Percentiles rank a stretch among this genome's conserved stretches.
Evolutionary conservation across 176 grass and related monocot genomes (phyloP).

Genomic region (Saccharum spontaneum): DNA sequence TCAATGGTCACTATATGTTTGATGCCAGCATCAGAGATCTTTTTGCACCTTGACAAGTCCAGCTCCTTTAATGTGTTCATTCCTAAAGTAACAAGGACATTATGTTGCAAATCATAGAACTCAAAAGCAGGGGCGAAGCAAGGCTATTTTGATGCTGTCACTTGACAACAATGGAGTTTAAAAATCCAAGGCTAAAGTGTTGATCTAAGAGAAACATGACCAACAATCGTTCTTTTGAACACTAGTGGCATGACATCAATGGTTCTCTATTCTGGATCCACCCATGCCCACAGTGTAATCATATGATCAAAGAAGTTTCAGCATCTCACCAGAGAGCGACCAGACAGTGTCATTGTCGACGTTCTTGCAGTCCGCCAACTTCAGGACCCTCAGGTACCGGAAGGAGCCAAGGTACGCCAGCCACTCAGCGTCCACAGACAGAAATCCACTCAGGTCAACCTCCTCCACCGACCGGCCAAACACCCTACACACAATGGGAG

Average conservation of each 20-base stretch:
- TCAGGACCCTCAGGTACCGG: constrained; percentile 49
- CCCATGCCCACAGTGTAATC: background rate
- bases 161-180: background rate
- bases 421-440: constrained; percentile 67
- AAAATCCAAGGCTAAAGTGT: background rate
- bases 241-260: background rate
- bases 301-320: background rate
- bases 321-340: constrained; percentile 58
- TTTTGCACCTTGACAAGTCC: constrained; percentile 79
- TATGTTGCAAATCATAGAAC: background rate
- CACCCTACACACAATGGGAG: constrained; percentile 38
- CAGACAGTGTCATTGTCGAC: constrained; percentile 62
- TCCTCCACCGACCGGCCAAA: constrained; percentile 69
- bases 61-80: constrained; percentile 75
- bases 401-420: constrained; percentile 82
- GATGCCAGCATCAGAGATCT: constrained; percentile 70
- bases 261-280: background rate
- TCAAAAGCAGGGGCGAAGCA: background rate
- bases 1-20: constrained; percentile 74
- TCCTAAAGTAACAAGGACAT: constrained; percentile 39
- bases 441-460: constrained; percentile 60
- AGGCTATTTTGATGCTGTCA: background rate
- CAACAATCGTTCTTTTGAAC: background rate
- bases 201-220: background rate
- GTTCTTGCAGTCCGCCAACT: constrained; percentile 71